Percentiles rank a stretch among this genome's conserved stretches.
Evolutionary conservation across 2,329 filamentous ascomycete species (phyloP).

Genomic region (Epicoccum sorghinum): DNA sequence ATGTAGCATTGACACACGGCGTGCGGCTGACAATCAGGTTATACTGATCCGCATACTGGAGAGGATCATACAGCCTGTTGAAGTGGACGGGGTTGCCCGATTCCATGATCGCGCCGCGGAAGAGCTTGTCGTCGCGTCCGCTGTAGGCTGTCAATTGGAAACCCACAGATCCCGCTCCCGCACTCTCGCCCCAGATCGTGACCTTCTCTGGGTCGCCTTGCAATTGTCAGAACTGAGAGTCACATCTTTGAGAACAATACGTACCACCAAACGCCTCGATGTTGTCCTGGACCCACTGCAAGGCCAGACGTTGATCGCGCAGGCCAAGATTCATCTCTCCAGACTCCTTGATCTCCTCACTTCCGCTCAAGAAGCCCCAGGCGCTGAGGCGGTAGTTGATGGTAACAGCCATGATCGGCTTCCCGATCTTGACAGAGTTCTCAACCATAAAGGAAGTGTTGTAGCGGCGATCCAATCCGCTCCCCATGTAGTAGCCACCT

Average conservation of each 20-base stretch:
- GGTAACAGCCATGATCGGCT: conserved; percentile 55
- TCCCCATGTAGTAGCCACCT: conserved; percentile 57
- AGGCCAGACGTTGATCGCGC: conserved; percentile 53
- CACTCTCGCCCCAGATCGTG: conserved; percentile 54
- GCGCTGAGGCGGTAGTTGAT: conserved; percentile 60
- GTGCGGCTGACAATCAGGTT: conserved; percentile 28
- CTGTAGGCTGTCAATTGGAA: conserved; percentile 54
- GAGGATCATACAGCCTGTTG: conserved; percentile 20
- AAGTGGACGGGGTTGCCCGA: conserved; percentile 49
- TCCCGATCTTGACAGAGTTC: conserved; percentile 52
- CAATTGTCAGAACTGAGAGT: conserved; percentile 30
- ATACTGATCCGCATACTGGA: conserved; percentile 29
- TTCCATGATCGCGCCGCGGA: conserved; percentile 56
- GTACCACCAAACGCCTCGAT: conserved; percentile 53
- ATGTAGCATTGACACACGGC: conserved; percentile 30
- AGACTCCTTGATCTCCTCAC: conserved; percentile 35
- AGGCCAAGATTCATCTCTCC: conserved; percentile 58
- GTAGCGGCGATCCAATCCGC: conserved; percentile 60
- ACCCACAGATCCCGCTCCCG: conserved; percentile 54
- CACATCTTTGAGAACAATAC: conserved; percentile 32
- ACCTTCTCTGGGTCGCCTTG: conserved; percentile 51
- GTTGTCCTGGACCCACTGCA: conserved; percentile 54
- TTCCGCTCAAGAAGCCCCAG: conserved; percentile 68
- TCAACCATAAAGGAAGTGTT: conserved; percentile 57
- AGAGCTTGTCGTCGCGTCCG: conserved; percentile 56